phyloP scores from a whole-genome alignment of 345 rosid species.

The Salix brachista region DNA sequence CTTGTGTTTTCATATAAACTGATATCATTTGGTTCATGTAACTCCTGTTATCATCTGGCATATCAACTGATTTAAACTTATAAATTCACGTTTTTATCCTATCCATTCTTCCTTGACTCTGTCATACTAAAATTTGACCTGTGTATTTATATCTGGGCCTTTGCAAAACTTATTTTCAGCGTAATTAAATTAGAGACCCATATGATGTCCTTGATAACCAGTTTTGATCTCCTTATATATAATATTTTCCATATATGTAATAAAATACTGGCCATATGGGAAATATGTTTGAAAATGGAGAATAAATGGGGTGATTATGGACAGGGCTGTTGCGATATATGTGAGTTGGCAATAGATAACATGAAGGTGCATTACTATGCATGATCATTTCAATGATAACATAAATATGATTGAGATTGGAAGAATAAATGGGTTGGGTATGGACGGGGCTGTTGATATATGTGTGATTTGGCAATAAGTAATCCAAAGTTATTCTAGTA shows the following conservation, averaged over 20 bases:
- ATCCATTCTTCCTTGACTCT: neutral
- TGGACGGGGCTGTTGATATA: neutral
- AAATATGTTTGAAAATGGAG: neutral
- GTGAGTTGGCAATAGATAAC: neutral
- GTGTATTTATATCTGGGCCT: neutral
- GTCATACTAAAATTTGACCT: neutral
- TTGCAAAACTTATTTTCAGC: neutral
- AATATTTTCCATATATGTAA: neutral
- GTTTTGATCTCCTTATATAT: neutral
- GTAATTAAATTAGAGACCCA: neutral
- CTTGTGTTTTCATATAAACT: neutral
- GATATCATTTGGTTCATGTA: neutral
- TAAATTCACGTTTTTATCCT: neutral
- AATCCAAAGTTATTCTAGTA: neutral
- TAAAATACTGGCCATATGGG: neutral
- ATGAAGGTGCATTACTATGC: neutral
- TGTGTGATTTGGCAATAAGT: neutral
- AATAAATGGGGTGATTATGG: neutral
- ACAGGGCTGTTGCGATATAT: neutral
- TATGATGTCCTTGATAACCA: neutral
- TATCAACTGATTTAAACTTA: neutral
- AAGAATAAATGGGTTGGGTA: neutral
- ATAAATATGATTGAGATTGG: neutral
- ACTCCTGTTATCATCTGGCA: neutral
- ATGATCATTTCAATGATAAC: neutral